A percentile compares a stretch with the other conserved stretches of the same genome.
phyloP scores from a whole-genome alignment of 129 eudicot species.

The Artemisia annua region DNA sequence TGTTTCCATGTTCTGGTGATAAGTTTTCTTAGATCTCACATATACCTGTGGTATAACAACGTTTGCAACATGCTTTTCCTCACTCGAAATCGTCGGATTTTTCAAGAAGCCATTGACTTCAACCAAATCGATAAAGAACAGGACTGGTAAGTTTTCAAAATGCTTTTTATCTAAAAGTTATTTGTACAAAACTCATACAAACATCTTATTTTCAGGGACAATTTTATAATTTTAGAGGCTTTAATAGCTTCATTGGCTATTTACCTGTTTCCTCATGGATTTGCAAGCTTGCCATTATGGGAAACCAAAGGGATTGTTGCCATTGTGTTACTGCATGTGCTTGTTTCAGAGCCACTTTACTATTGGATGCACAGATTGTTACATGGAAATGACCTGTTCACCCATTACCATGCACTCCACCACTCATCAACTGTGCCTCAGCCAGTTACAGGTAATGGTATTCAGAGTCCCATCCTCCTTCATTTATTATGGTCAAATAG shows the following conservation, averaged over 20 bases:
- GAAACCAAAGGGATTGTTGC: slow-evolving; percentile 54
- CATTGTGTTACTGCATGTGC: slow-evolving; percentile 49
- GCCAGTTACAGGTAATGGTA: slow-evolving; percentile 69
- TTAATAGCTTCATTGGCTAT: slow-evolving; percentile 43
- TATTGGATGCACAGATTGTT: slow-evolving; percentile 62
- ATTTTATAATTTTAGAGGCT: slow-evolving; percentile 69
- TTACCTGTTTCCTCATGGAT: slow-evolving; percentile 35
- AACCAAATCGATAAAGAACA: slow-evolving; percentile 81
- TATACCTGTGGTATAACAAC: slow-evolving; percentile 57
- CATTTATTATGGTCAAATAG: slow-evolving; percentile 30
- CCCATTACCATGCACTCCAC: slow-evolving; percentile 70
- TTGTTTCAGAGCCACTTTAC: slow-evolving; percentile 81
- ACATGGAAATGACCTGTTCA: slow-evolving; percentile 59
- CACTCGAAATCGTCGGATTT: slow-evolving; percentile 60
- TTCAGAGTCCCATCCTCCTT: slow-evolving; percentile 23
- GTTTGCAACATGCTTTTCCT: slow-evolving; percentile 71
- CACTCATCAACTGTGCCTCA: slow-evolving; percentile 83
- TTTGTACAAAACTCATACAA: neutral
- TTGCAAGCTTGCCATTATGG: slow-evolving; percentile 47
- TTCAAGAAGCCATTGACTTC: slow-evolving; percentile 63
- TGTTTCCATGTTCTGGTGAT: slow-evolving; percentile 64
- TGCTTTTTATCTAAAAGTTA: neutral
- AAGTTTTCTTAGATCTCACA: slow-evolving; percentile 46
- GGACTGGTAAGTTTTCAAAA: slow-evolving; percentile 51
- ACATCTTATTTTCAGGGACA: slow-evolving; percentile 62